Percentiles rank a stretch among this genome's conserved stretches.
phyloP scores from a whole-genome alignment of 768 basidiomycete species.

The Peribolospora baueri region DNA sequence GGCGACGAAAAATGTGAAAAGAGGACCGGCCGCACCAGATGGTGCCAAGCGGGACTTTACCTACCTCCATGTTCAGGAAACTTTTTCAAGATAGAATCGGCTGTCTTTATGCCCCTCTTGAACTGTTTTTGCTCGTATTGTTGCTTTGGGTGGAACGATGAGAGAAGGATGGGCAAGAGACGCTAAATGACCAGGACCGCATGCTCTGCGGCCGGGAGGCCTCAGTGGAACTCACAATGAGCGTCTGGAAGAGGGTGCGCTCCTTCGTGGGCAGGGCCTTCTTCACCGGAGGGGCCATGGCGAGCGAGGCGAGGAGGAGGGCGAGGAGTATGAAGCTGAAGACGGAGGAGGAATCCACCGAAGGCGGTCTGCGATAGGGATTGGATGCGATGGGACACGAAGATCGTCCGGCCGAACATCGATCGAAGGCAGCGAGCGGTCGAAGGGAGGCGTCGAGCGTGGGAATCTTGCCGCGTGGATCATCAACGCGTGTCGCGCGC shows the following conservation, averaged over 20 bases:
- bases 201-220: slow-evolving; percentile 2
- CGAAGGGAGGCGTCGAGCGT: too few species aligned
- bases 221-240: slow-evolving; percentile 28
- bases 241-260: slow-evolving; percentile 56
- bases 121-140: slow-evolving; percentile 74
- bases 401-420: too few species aligned
- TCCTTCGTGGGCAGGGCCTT: slow-evolving; percentile 43
- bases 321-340: not conserved
- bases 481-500: too few species aligned
- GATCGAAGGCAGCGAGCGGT: too few species aligned
- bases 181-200: slow-evolving; percentile 8
- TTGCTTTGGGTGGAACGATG: slow-evolving; percentile 11
- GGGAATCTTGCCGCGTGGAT: too few species aligned
- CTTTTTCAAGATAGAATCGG: slow-evolving; percentile 85
- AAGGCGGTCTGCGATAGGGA: not conserved
- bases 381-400: slow-evolving; percentile 10
- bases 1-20: not conserved
- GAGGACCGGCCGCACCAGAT: not conserved
- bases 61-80: slow-evolving; percentile 83
- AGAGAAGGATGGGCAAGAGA: slow-evolving; percentile 1
- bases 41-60: slow-evolving; percentile 9
- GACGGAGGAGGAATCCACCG: not conserved
- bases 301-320: not conserved
- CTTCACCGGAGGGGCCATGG: slow-evolving; percentile 3
- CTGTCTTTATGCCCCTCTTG: slow-evolving; percentile 68